A percentile compares a stretch with the other conserved stretches of the same genome.
phyloP scores from a whole-genome alignment of 2,329 filamentous ascomycete species.

The Neopestalotiopsis rosae region DNA sequence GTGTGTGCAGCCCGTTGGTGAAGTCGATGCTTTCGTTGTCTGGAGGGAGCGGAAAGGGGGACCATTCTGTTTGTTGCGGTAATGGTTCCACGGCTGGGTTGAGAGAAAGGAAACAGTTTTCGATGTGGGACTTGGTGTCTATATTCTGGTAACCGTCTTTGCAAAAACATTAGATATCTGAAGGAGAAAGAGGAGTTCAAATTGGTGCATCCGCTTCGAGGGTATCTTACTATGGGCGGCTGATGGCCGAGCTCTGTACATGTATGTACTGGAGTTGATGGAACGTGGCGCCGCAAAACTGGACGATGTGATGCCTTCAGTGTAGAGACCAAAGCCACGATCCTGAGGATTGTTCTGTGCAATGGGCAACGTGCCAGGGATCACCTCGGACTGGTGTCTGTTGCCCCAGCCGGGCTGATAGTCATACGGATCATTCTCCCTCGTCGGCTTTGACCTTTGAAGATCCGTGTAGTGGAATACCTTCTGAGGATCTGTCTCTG shows the following conservation, averaged over 20 bases:
- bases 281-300: constrained; percentile 47
- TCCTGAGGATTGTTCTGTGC: constrained; percentile 49
- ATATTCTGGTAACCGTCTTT: constrained; percentile 21
- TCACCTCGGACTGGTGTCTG: constrained; percentile 50
- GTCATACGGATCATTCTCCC: constrained; percentile 45
- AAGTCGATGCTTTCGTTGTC: not conserved
- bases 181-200: too few species aligned
- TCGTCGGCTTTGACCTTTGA: not conserved
- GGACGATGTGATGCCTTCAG: constrained; percentile 49
- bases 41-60: not conserved
- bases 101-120: not conserved
- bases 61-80: not conserved
- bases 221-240: constrained; percentile 39
- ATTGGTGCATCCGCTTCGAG: constrained; percentile 19
- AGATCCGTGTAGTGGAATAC: not conserved
- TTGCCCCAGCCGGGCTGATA: constrained; percentile 65
- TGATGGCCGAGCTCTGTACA: constrained; percentile 48
- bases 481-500: not conserved
- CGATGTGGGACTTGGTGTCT: constrained; percentile 21
- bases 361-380: constrained; percentile 49
- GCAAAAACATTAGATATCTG: too few species aligned
- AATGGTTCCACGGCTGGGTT: not conserved
- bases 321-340: constrained; percentile 48
- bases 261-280: constrained; percentile 47
- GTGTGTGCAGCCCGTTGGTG: constrained; percentile 3